Evolutionary conservation across 2,329 filamentous ascomycete genomes (phyloP), one percentile per base, ranked within the genome.

Genomic region (Aspergillus viridinutans): DNA sequence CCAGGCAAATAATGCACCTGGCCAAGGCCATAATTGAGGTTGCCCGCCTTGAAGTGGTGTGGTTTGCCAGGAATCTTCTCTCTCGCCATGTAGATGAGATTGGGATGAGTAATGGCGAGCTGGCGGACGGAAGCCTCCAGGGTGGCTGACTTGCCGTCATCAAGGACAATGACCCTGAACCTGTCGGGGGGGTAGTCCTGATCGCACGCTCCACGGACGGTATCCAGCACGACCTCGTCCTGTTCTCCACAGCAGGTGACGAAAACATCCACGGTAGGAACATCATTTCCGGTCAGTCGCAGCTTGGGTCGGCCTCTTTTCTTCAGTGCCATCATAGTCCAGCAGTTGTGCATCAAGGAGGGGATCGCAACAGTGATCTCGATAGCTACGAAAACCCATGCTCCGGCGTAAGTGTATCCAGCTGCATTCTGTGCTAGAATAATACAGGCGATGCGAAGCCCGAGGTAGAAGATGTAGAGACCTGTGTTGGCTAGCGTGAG

Each of bases 21-120:
- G 17, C 83, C 79, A 21, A 84, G 70, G 35, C 82, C 85, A 55
- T 83, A 82, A 70, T 86, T 87, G 53, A 87, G 73, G 66, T 87
- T 87, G 52, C 85, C 84, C 1, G 85, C 83, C 74, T 87, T 87
- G 76, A 84, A 86, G 66, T 84, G 81, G 62, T 83, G 69, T 32
- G 67, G 69, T 43, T 66, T 68, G 51, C 63, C 69, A 40, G 71
- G 72, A 49, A 73, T 72, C 59, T 78, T 78, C 53, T 72, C 68
- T 28, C 76, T 74, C 4, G 75, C 68, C 54, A 73, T 74, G 61
- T 81, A 80, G 59, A 72, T 72, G 9, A 78, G 53, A 52, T 77
- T 76, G 7, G 74, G 68, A 28, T 76, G 72, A 5, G 62, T 65
- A 26, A 67, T 61, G 12, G 69, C 63, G 35, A 78, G 61, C 35